Conservation (phyloP, 441 rosid species). For the Melastoma candidum region DNA sequence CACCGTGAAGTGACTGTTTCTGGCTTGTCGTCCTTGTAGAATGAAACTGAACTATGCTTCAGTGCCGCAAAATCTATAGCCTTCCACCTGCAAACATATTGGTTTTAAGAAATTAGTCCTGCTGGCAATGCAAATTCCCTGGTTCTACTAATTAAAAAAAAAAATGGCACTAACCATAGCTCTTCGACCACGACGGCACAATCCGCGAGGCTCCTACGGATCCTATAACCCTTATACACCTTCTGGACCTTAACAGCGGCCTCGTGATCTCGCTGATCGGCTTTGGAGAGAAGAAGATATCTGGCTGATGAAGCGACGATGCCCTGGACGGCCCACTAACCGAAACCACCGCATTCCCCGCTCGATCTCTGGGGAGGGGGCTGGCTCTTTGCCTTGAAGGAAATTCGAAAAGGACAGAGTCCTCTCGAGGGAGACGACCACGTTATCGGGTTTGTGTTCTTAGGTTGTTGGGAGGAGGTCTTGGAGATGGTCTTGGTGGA, state of each 20-base stretch:
- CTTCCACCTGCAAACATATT: conserved; percentile 53
- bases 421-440: conserved; percentile 23
- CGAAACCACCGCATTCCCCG: conserved; percentile 12
- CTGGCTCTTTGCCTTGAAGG: conserved; percentile 17
- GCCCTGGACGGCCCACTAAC: conserved; percentile 17
- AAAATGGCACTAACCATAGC: conserved; percentile 33
- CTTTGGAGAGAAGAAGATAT: conserved; percentile 47
- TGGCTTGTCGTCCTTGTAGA: conserved; percentile 47
- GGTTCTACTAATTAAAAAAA: too few species aligned
- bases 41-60: conserved; percentile 48
- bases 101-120: neutral
- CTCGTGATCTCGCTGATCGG: conserved; percentile 60
- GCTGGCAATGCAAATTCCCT: neutral
- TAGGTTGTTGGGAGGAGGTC: conserved; percentile 28
- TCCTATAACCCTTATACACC: conserved; percentile 59
- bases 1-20: conserved; percentile 69
- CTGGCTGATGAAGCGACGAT: conserved; percentile 39
- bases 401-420: conserved; percentile 39
- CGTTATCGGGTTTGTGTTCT: conserved; percentile 38
- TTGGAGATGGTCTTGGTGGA: conserved; percentile 14
- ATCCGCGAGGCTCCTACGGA: conserved; percentile 60
- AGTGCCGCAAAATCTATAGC: conserved; percentile 72
- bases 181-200: conserved; percentile 64
- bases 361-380: conserved; percentile 7
- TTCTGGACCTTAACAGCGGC: conserved; percentile 66